Evolutionary conservation across 805 yeast genomes (phyloP), one percentile per base, ranked within the genome.

Genomic region (Yarrowia sp.): DNA sequence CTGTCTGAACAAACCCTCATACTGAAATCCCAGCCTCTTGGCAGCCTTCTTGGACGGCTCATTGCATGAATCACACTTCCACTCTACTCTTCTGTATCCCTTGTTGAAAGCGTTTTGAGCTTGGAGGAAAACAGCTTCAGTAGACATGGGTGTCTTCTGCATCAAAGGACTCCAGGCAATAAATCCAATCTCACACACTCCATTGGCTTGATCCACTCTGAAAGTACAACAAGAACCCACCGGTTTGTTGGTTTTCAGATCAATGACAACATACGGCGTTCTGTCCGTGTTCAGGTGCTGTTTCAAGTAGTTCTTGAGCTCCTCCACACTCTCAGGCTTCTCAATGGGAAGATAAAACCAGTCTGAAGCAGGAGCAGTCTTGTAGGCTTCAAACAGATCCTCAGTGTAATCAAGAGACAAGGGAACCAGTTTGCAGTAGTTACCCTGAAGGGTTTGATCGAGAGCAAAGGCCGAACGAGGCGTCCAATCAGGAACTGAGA

Each of bases 21-120:
- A 71, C n/a, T 65, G 66, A 64, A 73, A 75, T 11, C 79, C 78
- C 14, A 74, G 66, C 10, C 78, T 69, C 8, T 50, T 36, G 0
- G 78, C 78, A 1, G 77, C 76, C n/a, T 65, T 67, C 48, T 66
- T 66, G 1, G 77, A 74, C 1, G 75, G 74, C 13, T 48, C 70
- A 50, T 75, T 74, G 36, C 71, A 68, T 41, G 69, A 67, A 66
- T 75, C 71, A 66, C 78, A 76, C 65, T 73, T 75, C 79, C 79
- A 76, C 65, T 75, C 77, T 53, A 67, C 70, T 14, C 78, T 69
- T 17, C 79, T 68, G 66, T 74, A 73, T 2, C 73, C 71, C 9
- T 42, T 65, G 1, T 72, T 74, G 55, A 75, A 74, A 1, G 71
- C 76, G 51, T 74, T 68, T 41, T 67, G 68, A 68, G 72, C 69